phyloP scores from a whole-genome alignment of 495 filamentous ascomycete species.

The Endocarpon pusillum region DNA sequence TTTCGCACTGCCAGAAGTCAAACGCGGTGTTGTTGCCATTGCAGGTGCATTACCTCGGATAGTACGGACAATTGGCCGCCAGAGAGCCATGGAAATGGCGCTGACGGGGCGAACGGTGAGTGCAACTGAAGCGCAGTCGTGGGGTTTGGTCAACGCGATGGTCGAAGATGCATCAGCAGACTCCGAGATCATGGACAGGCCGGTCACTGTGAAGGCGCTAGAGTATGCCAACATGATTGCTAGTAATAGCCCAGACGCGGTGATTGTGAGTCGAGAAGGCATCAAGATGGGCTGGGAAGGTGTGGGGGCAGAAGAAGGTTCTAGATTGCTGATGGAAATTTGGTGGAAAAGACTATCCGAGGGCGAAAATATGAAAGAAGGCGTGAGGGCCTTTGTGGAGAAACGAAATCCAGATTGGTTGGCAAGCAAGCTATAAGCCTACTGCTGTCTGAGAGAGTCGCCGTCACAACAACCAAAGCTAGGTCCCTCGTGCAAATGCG shows the following conservation, averaged over 20 bases:
- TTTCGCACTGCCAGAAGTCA: slow-evolving; percentile 52
- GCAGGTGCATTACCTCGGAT: slow-evolving; percentile 58
- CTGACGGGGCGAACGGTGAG: slow-evolving; percentile 41
- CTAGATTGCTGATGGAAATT: slow-evolving; percentile 34
- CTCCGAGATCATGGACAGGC: slow-evolving; percentile 26
- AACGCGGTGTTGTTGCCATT: slow-evolving; percentile 50
- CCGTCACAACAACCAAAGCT: no score
- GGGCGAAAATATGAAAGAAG: slow-evolving; percentile 64
- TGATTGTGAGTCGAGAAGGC: slow-evolving; percentile 49
- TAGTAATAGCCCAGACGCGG: slow-evolving; percentile 51
- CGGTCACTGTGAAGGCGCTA: slow-evolving; percentile 27
- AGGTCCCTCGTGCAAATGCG: no score
- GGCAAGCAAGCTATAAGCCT: slow-evolving; percentile 56
- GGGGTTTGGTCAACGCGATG: slow-evolving; percentile 58
- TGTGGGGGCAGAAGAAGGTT: slow-evolving; percentile 44
- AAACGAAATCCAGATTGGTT: slow-evolving; percentile 56
- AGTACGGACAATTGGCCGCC: slow-evolving; percentile 45
- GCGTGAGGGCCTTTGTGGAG: slow-evolving; percentile 64
- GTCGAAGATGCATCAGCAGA: slow-evolving; percentile 38
- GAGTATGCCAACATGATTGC: slow-evolving; percentile 32
- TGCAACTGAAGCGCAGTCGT: slow-evolving; percentile 41
- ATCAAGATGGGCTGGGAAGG: slow-evolving; percentile 52
- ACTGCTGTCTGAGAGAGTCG: no score
- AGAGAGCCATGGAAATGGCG: slow-evolving; percentile 55
- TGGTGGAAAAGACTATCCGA: slow-evolving; percentile 41